A percentile compares a stretch with the other conserved stretches of the same genome.
Evolutionary conservation across 306 rosid genomes (phyloP).

Genomic region (Dryas alaskensis): DNA sequence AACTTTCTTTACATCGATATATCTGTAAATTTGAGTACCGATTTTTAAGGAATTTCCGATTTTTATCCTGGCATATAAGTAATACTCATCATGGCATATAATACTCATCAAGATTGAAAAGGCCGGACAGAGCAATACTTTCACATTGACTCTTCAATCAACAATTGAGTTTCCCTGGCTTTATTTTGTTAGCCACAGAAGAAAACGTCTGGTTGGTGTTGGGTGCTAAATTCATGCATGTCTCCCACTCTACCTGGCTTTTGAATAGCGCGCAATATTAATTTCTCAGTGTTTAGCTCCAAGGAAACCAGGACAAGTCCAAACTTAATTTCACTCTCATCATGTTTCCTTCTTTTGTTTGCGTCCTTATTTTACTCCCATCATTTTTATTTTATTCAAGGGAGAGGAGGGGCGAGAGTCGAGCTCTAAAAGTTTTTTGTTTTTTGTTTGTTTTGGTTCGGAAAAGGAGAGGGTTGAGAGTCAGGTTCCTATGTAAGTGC

Average conservation of each 20-base stretch:
- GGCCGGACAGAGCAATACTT: not conserved
- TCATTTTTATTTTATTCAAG: not conserved
- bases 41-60: too few species aligned
- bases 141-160: not conserved
- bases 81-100: not conserved
- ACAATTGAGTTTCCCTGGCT: not conserved
- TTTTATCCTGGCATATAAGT: too few species aligned
- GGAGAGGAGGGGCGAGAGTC: too few species aligned
- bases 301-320: not conserved
- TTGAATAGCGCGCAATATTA: not conserved
- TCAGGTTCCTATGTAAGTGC: not conserved
- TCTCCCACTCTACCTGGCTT: not conserved
- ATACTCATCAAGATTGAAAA: not conserved
- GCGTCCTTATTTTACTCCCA: not conserved
- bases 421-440: too few species aligned
- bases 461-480: not conserved
- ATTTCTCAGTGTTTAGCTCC: not conserved
- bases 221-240: not conserved
- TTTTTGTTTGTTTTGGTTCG: not conserved
- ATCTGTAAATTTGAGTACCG: too few species aligned
- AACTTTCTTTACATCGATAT: too few species aligned
- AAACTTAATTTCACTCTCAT: not conserved
- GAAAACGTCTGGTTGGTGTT: constrained; percentile 7
- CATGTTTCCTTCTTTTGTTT: not conserved
- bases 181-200: not conserved